phyloP scores from a whole-genome alignment of 2,329 filamentous ascomycete species.

The Capronia epimyces region DNA sequence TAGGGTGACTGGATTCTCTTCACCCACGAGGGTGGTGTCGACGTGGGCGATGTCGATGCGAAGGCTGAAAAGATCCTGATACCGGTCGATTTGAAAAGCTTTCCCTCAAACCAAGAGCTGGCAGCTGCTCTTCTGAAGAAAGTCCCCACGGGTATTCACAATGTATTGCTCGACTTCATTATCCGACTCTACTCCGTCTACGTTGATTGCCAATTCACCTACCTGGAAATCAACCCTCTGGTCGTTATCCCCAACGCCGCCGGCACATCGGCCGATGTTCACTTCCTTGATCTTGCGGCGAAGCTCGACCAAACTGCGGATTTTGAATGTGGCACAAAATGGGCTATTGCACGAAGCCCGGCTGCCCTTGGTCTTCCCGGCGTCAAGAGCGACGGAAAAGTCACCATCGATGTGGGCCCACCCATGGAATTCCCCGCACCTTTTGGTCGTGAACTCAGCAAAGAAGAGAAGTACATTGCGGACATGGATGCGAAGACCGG shows the following conservation, averaged over 20 bases:
- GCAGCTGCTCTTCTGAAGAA: conserved; percentile 80
- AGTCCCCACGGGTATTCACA: conserved; percentile 91
- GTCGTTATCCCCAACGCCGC: conserved; percentile 94
- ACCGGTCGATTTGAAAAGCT: conserved; percentile 88
- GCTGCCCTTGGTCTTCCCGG: conserved; percentile 77
- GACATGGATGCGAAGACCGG: conserved; percentile 99
- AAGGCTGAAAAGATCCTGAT: conserved; percentile 99
- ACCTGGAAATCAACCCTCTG: conserved; percentile 99
- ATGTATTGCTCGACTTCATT: conserved; percentile 98
- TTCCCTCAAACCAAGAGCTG: conserved; percentile 93
- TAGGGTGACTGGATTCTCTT: conserved; percentile 99
- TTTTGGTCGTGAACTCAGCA: conserved; percentile 95
- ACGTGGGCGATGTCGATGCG: conserved; percentile 96
- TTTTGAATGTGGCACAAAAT: conserved; percentile 98
- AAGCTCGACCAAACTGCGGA: conserved; percentile 99
- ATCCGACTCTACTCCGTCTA: conserved; percentile 96
- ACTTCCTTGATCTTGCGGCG: conserved; percentile 97
- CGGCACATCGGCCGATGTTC: conserved; percentile 84
- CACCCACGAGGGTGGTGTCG: conserved; percentile 98
- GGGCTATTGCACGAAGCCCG: conserved; percentile 90
- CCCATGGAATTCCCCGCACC: conserved; percentile 99
- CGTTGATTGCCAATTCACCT: conserved; percentile 99
- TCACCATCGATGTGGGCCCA: conserved; percentile 91
- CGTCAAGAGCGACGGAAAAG: conserved; percentile 62
- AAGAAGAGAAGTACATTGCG: conserved; percentile 98